A percentile compares a stretch with the other conserved stretches of the same genome.
Evolutionary conservation across 495 filamentous ascomycete species (phyloP).

Genomic region (Penicillium lividum): DNA sequence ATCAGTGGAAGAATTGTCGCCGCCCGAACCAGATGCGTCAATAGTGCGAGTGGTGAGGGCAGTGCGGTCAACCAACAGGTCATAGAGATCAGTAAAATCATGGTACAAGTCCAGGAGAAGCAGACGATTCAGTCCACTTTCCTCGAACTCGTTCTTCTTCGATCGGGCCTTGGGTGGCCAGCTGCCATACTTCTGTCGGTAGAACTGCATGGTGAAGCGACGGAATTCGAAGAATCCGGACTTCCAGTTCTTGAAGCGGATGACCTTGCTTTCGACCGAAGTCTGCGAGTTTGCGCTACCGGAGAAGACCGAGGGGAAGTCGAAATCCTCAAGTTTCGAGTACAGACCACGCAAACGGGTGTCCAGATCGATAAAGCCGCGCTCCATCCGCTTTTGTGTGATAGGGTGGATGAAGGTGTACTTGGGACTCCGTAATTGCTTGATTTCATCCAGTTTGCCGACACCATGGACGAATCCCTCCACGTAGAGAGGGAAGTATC

Average conservation of each 20-base stretch:
- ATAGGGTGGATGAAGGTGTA: conserved; percentile 64
- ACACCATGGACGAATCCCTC: conserved; percentile 93
- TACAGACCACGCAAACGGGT: conserved; percentile 66
- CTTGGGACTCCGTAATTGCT: conserved; percentile 65
- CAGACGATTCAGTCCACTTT: conserved; percentile 79
- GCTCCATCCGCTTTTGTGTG: conserved; percentile 78
- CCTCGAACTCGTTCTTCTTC: conserved; percentile 90
- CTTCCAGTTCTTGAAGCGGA: conserved; percentile 86
- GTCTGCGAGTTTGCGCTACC: conserved; percentile 81
- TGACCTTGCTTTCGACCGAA: conserved; percentile 66
- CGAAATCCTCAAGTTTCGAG: conserved; percentile 73
- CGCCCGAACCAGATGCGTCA: conserved; percentile 39
- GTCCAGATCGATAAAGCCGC: conserved; percentile 76
- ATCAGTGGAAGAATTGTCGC: conserved; percentile 30
- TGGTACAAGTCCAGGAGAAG: conserved; percentile 80
- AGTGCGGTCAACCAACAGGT: conserved; percentile 78
- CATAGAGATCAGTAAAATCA: conserved; percentile 85
- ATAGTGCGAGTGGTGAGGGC: conserved; percentile 54
- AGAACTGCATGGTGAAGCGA: conserved; percentile 72
- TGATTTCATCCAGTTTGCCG: conserved; percentile 79
- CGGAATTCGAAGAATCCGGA: conserved; percentile 70
- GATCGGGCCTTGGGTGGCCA: conserved; percentile 92
- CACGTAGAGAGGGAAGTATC: conserved; percentile 77
- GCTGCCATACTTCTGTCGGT: conserved; percentile 79
- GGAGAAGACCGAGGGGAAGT: conserved; percentile 89